phyloP scores from a whole-genome alignment of 306 rosid genomes.

The Vachellia collinsii region DNA sequence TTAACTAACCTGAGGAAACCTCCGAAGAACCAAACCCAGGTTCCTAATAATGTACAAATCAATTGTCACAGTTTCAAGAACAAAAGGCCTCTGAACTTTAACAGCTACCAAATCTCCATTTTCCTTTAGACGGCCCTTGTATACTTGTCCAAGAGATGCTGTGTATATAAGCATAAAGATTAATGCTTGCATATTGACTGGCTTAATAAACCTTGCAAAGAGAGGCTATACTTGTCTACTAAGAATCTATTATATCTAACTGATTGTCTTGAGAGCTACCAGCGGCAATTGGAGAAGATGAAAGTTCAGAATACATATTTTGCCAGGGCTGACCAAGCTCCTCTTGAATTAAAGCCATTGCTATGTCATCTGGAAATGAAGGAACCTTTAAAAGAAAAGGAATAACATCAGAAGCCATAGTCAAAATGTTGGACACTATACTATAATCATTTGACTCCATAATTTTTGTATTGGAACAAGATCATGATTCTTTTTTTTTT shows the following conservation, averaged over 20 bases:
- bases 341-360: conserved; percentile 95
- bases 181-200: conserved; percentile 31
- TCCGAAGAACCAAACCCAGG: conserved; percentile 85
- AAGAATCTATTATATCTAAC: conserved; percentile 41
- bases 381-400: conserved; percentile 71
- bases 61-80: conserved; percentile 93
- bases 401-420: conserved; percentile 41
- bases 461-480: conserved; percentile 9
- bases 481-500: neutral
- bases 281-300: conserved; percentile 97
- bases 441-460: conserved; percentile 15
- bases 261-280: conserved; percentile 62
- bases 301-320: conserved; percentile 81
- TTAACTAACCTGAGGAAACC: conserved; percentile 86
- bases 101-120: conserved; percentile 97
- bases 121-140: conserved; percentile 90
- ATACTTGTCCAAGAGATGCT: conserved; percentile 99
- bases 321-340: conserved; percentile 99
- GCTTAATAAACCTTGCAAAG: conserved; percentile 36
- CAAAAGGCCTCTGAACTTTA: conserved; percentile 98
- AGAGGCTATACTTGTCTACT: conserved; percentile 39
- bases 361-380: conserved; percentile 95
- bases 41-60: conserved; percentile 87
- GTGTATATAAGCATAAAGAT: conserved; percentile 48
- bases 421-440: conserved; percentile 26